Conservation (phyloP, 495 filamentous ascomycete genomes). For the Talaromyces proteolyticus region DNA sequence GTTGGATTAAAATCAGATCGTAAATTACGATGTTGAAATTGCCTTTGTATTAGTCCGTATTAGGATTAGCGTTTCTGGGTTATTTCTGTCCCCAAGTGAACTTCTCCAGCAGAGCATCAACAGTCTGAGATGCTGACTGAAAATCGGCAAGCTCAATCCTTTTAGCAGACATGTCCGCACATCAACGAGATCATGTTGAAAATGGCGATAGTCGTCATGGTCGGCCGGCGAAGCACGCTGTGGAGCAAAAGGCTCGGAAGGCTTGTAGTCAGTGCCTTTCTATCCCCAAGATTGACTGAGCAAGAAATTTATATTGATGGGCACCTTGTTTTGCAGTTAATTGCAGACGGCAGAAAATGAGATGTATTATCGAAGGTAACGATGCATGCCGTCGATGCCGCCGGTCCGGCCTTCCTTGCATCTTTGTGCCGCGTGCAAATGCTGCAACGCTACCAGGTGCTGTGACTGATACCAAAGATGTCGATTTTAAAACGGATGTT, state of each 20-base stretch:
- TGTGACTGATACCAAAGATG: neutral
- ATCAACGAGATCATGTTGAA: neutral
- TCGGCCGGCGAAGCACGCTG: neutral
- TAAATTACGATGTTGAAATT: no score
- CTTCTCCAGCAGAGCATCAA: no score
- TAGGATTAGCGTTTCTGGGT: no score
- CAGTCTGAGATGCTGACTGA: no score
- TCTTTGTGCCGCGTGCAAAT: constrained; percentile 24
- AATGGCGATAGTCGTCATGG: neutral
- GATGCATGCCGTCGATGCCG: constrained; percentile 17
- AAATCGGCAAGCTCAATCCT: neutral
- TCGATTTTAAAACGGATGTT: constrained; percentile 4
- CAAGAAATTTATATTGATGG: neutral
- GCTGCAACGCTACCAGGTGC: constrained; percentile 8
- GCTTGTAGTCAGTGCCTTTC: constrained; percentile 4
- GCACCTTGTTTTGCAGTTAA: constrained; percentile 12
- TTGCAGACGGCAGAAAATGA: constrained; percentile 25
- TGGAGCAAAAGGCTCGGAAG: constrained; percentile 6
- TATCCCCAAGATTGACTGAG: neutral
- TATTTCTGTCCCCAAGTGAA: no score
- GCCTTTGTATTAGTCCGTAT: no score
- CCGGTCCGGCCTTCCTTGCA: constrained; percentile 14
- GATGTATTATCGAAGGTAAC: constrained; percentile 18
- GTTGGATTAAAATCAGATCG: no score
- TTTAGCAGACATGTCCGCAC: neutral